Conservation (phyloP, 208 protist species). For the Acanthamoeba rhysodes region DNA sequence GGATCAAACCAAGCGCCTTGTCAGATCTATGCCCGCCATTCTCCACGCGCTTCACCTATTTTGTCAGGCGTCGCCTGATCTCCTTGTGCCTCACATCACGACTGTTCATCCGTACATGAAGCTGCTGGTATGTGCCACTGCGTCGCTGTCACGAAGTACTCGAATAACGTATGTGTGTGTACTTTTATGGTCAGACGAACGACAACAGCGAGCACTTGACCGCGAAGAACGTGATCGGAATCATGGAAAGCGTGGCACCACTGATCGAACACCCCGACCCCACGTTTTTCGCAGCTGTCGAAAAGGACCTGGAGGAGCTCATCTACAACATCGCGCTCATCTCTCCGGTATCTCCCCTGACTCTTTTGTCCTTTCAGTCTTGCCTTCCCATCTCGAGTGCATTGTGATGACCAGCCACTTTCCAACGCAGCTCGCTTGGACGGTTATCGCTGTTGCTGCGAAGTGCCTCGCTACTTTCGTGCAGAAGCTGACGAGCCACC, state of each 20-base stretch:
- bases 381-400: background rate
- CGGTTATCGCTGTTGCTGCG: conserved; percentile 8
- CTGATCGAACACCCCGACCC: conserved; percentile 48
- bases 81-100: conserved; percentile 65
- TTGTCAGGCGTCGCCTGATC: conserved; percentile 52
- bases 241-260: conserved; percentile 61
- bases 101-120: conserved; percentile 74
- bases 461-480: conserved; percentile 59
- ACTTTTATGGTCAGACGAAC: conserved; percentile 25
- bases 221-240: conserved; percentile 35
- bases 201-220: conserved; percentile 53
- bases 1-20: background rate
- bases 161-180: background rate
- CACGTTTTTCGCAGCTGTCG: conserved; percentile 35
- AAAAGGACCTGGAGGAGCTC: conserved; percentile 56
- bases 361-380: background rate
- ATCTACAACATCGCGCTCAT: conserved; percentile 55
- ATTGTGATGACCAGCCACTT: background rate
- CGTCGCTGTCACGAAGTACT: background rate
- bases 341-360: background rate
- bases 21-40: conserved; percentile 50
- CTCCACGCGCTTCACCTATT: conserved; percentile 49
- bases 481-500: conserved; percentile 44
- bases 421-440: conserved; percentile 21
- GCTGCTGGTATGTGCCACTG: background rate